Evolutionary conservation across 139 green algal genomes (phyloP).

Genomic region (Zygnema circumcarinatum): DNA sequence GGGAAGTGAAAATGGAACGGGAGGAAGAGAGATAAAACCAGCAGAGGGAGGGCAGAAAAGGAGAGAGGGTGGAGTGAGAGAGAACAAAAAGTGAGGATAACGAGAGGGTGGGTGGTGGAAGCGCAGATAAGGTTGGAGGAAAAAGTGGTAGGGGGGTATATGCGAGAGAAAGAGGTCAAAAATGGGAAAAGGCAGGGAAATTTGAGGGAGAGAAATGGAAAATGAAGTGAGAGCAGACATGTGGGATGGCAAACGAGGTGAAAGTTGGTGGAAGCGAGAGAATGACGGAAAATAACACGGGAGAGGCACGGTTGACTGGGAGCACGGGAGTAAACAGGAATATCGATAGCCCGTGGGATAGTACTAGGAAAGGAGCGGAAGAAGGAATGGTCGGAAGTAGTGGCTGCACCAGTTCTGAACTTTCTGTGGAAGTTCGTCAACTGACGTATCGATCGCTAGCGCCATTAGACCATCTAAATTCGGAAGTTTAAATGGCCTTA

Average conservation of each 20-base stretch:
- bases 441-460: not conserved
- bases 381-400: not conserved
- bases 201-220: not conserved
- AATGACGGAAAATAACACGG: not conserved
- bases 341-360: no score
- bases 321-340: not conserved
- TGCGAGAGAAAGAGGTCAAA: not conserved
- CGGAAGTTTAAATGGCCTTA: no score
- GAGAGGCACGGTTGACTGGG: not conserved
- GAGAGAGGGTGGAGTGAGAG: no score
- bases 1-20: not conserved
- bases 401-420: no score
- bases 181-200: not conserved
- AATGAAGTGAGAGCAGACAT: not conserved
- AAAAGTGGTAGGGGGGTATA: not conserved
- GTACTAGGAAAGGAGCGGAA: not conserved
- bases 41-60: not conserved
- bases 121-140: no score
- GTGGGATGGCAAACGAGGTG: not conserved
- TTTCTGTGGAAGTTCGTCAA: not conserved
- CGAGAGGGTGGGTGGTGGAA: no score
- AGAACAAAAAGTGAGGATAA: no score
- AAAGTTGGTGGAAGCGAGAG: not conserved
- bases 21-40: not conserved
- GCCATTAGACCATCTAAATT: no score